These are phyloP conservation scores for Macrolepiota albuminosa DNA, from an alignment of 768 basidiomycete species.

Conservation along the genomic window DNA sequence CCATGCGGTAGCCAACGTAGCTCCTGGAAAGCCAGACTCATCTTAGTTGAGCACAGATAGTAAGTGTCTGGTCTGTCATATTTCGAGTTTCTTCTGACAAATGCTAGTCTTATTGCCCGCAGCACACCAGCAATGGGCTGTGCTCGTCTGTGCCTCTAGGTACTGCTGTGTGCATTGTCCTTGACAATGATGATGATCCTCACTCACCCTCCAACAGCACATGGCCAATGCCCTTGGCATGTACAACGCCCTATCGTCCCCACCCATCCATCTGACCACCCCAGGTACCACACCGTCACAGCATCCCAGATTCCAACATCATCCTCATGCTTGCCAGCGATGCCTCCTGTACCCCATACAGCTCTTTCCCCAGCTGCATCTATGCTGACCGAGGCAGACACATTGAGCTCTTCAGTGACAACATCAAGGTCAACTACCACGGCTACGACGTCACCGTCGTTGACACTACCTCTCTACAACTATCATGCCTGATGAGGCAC, in stretches of 20 bases:
- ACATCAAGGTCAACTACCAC: constrained; percentile 97
- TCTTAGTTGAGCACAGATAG: too few species aligned
- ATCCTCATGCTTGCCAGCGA: constrained; percentile 99
- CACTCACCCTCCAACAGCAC: constrained; percentile 52
- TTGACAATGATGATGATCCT: too few species aligned
- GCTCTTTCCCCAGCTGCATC: constrained; percentile 87
- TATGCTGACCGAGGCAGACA: constrained; percentile 79
- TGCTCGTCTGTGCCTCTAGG: constrained; percentile 87
- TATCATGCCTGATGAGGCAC: too few species aligned
- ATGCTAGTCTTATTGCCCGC: too few species aligned
- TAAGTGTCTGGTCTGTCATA: too few species aligned
- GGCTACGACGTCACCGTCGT: constrained; percentile 98
- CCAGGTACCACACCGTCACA: constrained; percentile 95
- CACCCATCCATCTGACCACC: neutral
- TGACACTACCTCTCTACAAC: too few species aligned
- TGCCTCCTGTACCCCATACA: constrained; percentile 88
- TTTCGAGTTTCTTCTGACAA: too few species aligned
- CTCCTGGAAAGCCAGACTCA: too few species aligned
- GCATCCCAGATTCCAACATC: constrained; percentile 98
- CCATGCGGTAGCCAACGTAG: too few species aligned
- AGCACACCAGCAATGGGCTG: constrained; percentile 99
- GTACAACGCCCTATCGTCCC: constrained; percentile 34
- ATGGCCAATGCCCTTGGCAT: constrained; percentile 99
- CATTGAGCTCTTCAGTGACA: constrained; percentile 91
- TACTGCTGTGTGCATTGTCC: constrained; percentile 85